Percentiles rank a stretch among this genome's conserved stretches.
phyloP scores from a whole-genome alignment of 2,329 filamentous ascomycete genomes.

The Mariannaea elegans region DNA sequence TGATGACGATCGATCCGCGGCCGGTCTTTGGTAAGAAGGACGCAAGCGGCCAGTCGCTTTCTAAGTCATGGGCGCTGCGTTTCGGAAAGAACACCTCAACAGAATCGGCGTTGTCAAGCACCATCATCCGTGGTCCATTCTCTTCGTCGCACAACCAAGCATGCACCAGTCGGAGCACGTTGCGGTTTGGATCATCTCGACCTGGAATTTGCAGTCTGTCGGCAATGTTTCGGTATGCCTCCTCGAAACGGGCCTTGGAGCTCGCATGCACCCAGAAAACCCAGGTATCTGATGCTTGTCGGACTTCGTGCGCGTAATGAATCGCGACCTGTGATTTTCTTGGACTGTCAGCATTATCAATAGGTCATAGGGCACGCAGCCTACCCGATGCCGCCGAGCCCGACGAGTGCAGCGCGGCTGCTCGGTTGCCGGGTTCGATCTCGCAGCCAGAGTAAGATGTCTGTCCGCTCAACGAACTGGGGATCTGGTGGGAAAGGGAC shows the following conservation, averaged over 20 bases:
- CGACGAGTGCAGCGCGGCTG: constrained; percentile 3
- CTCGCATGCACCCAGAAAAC: constrained; percentile 13
- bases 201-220: constrained; percentile 4
- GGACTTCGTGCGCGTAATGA: constrained; percentile 5
- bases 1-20: too few species aligned
- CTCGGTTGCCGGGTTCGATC: background rate
- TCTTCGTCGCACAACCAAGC: background rate
- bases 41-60: too few species aligned
- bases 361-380: background rate
- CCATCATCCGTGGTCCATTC: background rate
- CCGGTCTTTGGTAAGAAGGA: too few species aligned
- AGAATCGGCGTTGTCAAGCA: background rate
- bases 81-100: too few species aligned
- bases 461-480: constrained; percentile 1
- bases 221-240: constrained; percentile 9
- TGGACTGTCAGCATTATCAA: background rate
- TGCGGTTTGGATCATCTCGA: background rate
- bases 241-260: constrained; percentile 3
- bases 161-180: background rate
- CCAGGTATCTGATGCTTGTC: background rate
- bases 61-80: too few species aligned
- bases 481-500: too few species aligned
- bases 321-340: constrained; percentile 18
- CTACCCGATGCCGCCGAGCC: constrained; percentile 8
- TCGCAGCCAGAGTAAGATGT: background rate